Evolutionary conservation across 164 flowering plant genomes (phyloP), one percentile per base, ranked within the genome.

Genomic region (Kalanchoe fedtschenkoi): DNA sequence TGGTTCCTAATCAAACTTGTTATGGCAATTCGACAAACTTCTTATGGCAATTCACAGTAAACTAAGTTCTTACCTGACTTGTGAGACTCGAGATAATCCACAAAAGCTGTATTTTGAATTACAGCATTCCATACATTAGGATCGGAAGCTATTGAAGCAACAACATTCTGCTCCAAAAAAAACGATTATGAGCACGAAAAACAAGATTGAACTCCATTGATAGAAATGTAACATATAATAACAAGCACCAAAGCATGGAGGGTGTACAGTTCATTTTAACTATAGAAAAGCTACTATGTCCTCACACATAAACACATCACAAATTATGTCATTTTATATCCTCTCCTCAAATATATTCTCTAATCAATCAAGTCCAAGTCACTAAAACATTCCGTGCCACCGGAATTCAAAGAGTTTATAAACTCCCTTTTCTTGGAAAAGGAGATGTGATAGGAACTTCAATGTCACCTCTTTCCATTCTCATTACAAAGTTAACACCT

Each of bases 61-160:
- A n/a, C n/a, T 33, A 24, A 24, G 6, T 58, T 3, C 84, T 78
- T 69, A 82, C 88, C 24, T 6, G 54, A 70, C 19, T 68, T 69
- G 3, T 79, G 76, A 5, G 81, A 65, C 42, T 75, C 72, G 55
- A 81, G 37, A 60, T 72, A 85, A 11, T 77, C 76, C 60, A 58
- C 44, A 61, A 86, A 78, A 29, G 68, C 83, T 38, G 69, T 69
- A 69, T 88, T 88, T 55, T 81, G 60, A 78, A 83, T 37, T 0
- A 86, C 84, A 32, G 91, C 93, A 59, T 80, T 68, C 89, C 89
- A 91, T 19, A 91, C 81, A 66, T 77, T 83, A 30, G 71, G 72
- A 64, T 88, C 96, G 33, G 70, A 63, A 1, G 86, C 95, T 74
- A 88, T 76, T 35, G 96, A 84, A 69, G 95, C 86, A 58, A 88